Conservation (phyloP, 805 yeast species). For the Kazachstania africana region DNA sequence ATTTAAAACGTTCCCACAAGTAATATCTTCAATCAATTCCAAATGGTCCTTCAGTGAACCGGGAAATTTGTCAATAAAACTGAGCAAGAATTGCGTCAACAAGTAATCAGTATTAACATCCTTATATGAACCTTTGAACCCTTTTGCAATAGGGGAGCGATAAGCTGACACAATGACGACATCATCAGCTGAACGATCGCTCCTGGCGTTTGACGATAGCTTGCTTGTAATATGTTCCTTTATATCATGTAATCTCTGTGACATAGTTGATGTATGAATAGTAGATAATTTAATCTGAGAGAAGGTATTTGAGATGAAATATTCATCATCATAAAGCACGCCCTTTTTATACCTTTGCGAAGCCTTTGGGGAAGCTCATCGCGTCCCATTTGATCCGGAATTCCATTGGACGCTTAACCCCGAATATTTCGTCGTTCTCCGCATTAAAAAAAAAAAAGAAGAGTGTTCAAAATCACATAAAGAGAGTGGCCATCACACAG, state of each 20-base stretch:
- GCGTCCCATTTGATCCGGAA: too few relatives aligned
- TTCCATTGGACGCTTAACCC: too few relatives aligned
- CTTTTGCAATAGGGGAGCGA: constrained; percentile 83
- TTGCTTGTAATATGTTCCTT: constrained; percentile 15
- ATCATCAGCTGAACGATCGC: constrained; percentile 51
- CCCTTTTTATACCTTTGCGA: too few relatives aligned
- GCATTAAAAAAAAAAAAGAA: too few relatives aligned
- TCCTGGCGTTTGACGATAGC: constrained; percentile 1
- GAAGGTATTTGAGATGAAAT: too few relatives aligned
- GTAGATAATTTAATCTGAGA: too few relatives aligned
- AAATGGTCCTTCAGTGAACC: constrained; percentile 33
- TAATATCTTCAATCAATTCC: constrained; percentile 66
- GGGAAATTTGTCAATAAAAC: constrained; percentile 43
- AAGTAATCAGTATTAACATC: constrained; percentile 76
- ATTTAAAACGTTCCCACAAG: constrained; percentile 85
- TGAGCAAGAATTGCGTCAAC: constrained; percentile 50
- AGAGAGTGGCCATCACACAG: too few relatives aligned
- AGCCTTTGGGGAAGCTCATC: too few relatives aligned
- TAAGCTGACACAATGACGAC: constrained; percentile 85
- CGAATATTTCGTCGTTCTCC: too few relatives aligned
- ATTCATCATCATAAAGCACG: too few relatives aligned
- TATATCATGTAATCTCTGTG: constrained; percentile 21
- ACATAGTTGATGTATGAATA: constrained; percentile 13
- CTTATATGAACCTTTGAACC: constrained; percentile 76
- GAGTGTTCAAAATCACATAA: too few relatives aligned